Evolutionary conservation across 2,329 filamentous ascomycete species (phyloP).

Genomic region (Epichloe sp.): DNA sequence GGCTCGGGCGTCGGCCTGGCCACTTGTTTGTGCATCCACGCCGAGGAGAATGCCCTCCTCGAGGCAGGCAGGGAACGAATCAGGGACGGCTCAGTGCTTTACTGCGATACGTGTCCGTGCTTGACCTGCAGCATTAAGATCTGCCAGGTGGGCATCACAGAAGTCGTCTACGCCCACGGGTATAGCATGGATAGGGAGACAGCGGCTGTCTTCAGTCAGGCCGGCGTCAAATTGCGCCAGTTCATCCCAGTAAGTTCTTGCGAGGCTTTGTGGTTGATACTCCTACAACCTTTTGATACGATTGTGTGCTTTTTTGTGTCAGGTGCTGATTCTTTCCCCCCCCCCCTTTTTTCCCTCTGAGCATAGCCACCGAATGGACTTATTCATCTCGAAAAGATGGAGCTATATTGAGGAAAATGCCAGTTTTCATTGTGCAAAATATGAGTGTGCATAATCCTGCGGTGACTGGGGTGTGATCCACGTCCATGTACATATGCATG

Average conservation of each 20-base stretch:
- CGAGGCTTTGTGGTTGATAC: not conserved
- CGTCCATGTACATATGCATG: too few relatives aligned
- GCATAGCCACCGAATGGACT: constrained; percentile 48
- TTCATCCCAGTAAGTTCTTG: constrained; percentile 61
- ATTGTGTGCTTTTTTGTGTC: not conserved
- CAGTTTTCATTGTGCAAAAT: not conserved
- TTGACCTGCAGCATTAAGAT: constrained; percentile 98
- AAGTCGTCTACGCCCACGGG: constrained; percentile 87
- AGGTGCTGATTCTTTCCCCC: not conserved
- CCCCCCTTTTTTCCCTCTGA: not conserved
- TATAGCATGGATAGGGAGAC: constrained; percentile 91
- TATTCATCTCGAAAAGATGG: constrained; percentile 46
- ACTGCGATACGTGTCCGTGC: constrained; percentile 94
- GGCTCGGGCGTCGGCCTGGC: constrained; percentile 59
- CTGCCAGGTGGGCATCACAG: constrained; percentile 84
- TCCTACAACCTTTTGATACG: too few relatives aligned
- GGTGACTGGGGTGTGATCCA: too few relatives aligned
- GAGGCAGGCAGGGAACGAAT: constrained; percentile 90
- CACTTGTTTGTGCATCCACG: constrained; percentile 93
- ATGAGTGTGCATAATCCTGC: too few relatives aligned
- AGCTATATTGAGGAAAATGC: constrained; percentile 17
- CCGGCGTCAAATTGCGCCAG: constrained; percentile 74
- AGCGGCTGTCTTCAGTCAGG: constrained; percentile 68
- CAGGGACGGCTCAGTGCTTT: constrained; percentile 67
- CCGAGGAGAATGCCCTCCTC: constrained; percentile 91